phyloP scores from a whole-genome alignment of 1,139 yeast genomes.

The Geotrichum klebahnii region DNA sequence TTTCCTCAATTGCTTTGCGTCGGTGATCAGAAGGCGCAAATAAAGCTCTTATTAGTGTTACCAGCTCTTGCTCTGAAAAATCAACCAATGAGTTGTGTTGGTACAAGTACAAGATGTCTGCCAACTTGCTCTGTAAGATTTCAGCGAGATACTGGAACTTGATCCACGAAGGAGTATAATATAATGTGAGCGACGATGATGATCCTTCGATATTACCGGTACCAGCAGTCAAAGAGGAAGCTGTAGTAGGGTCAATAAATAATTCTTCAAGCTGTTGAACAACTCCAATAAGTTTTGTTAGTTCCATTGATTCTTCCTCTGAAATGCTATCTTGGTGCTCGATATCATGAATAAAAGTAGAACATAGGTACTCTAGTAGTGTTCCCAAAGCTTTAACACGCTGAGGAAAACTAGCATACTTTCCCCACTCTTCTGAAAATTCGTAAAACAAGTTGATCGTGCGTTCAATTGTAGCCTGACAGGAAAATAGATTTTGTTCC shows the following conservation, averaged over 20 bases:
- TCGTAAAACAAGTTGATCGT: slow-evolving; percentile 25
- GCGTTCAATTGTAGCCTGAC: slow-evolving; percentile 30
- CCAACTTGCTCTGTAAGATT: slow-evolving; percentile 45
- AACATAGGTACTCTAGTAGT: slow-evolving; percentile 34
- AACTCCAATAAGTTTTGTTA: slow-evolving; percentile 30
- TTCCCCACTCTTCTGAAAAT: slow-evolving; percentile 26
- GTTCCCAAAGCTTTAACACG: slow-evolving; percentile 32
- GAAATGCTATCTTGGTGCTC: slow-evolving; percentile 36
- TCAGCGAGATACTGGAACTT: slow-evolving; percentile 39
- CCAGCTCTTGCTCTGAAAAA: slow-evolving; percentile 62
- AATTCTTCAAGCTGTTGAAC: slow-evolving; percentile 29
- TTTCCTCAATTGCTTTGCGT: slow-evolving; percentile 57
- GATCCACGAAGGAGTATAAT: slow-evolving; percentile 41
- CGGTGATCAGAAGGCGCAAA: slow-evolving; percentile 72
- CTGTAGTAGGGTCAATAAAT: slow-evolving; percentile 25
- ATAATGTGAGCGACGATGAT: slow-evolving; percentile 29
- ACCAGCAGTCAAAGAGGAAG: neutral
- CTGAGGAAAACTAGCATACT: slow-evolving; percentile 28
- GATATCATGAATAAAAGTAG: slow-evolving; percentile 29
- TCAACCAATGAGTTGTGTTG: slow-evolving; percentile 73
- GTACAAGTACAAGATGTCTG: slow-evolving; percentile 64
- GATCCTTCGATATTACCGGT: neutral
- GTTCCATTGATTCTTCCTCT: slow-evolving; percentile 35
- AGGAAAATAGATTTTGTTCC: slow-evolving; percentile 25
- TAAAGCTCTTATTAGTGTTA: slow-evolving; percentile 53